Conservation (phyloP, 2,329 filamentous ascomycete species). For the Lecanicillium sp. region DNA sequence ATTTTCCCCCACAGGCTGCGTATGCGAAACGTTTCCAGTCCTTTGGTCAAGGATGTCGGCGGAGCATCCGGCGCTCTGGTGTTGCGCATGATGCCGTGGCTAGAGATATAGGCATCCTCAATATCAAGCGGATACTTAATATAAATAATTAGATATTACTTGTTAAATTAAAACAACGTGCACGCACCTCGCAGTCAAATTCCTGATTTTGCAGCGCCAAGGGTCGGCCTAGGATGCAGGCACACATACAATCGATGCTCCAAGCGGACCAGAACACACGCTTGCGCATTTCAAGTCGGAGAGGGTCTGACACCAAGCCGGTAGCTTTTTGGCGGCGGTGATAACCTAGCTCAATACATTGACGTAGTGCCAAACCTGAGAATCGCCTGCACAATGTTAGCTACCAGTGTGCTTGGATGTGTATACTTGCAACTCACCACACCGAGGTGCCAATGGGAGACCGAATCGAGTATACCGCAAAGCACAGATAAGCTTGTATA, state of each 20-base stretch:
- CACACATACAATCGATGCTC: constrained; percentile 5
- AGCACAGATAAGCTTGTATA: constrained; percentile 24
- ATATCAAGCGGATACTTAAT: constrained; percentile 8
- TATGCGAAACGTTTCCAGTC: constrained; percentile 5
- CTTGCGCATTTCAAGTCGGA: constrained; percentile 8
- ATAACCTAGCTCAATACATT: constrained; percentile 24
- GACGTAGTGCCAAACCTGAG: constrained; percentile 21
- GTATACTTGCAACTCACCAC: constrained; percentile 15
- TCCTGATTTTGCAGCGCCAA: constrained; percentile 4
- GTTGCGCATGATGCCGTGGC: not conserved
- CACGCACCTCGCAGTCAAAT: constrained; percentile 8
- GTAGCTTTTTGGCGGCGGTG: constrained; percentile 14
- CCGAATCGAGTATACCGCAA: constrained; percentile 22
- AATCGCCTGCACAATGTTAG: constrained; percentile 20
- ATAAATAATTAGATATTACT: not conserved
- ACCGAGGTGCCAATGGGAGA: constrained; percentile 19
- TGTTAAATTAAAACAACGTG: too few species aligned
- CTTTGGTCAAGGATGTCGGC: constrained; percentile 3
- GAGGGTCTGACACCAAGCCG: not conserved
- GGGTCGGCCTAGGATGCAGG: constrained; percentile 6
- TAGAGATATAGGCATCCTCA: constrained; percentile 2
- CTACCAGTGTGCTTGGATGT: too few species aligned
- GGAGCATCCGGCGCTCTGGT: not conserved
- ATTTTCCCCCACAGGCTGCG: constrained; percentile 9
- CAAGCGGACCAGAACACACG: constrained; percentile 10